Evolutionary conservation across 768 basidiomycete genomes (phyloP), one percentile per base, ranked within the genome.

Genomic region (Auriscalpium vulgare): DNA sequence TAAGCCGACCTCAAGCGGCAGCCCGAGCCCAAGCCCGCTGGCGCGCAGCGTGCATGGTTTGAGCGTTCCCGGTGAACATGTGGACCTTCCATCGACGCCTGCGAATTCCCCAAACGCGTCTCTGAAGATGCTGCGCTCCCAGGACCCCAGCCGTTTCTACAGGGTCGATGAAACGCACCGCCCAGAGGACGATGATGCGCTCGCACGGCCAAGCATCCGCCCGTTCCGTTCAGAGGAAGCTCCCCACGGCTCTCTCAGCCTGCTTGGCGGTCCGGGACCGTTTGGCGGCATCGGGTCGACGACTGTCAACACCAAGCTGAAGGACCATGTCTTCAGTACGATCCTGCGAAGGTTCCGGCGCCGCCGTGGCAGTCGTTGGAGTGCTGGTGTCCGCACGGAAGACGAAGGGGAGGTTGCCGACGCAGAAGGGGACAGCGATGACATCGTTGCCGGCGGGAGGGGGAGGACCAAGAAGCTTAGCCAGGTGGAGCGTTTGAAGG

Each of bases 241-340:
- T 10, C 37, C 57, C 6, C 53, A 53, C 44, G 35, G 56, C 44
- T 2, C 16, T 7, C 3, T 50, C 9, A 38, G 52, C 10, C 35
- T 47, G 8, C 21, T 54, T 1, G 13, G 53, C 1, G 50, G 51
- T 44, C 74, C 76, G 11, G 78, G 78, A 47, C 80, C 79, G 75
- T 93, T 93, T 62, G 91, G 88, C 37, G 95, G 95, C 3, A 89
- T 87, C 2, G 95, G 95, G 1, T 91, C 89, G 13, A 98, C 97
- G 6, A 80, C 85, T 53, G 94, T 97, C 57, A 98, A 99, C 69
- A 92, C 88, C 40, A 90, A 83, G 68, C 75, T 99, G 56, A 95
- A 94, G 71, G 94, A 98, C 66, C 93, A 95, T 63, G 92, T 99
- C 47, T 95, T 99, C 67, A 88, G 83, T 58, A 88, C 90, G 16